Base-by-base conservation (phyloP, 108 stramenopile genomes). In the Cylindrotheca fusiformis region DNA sequence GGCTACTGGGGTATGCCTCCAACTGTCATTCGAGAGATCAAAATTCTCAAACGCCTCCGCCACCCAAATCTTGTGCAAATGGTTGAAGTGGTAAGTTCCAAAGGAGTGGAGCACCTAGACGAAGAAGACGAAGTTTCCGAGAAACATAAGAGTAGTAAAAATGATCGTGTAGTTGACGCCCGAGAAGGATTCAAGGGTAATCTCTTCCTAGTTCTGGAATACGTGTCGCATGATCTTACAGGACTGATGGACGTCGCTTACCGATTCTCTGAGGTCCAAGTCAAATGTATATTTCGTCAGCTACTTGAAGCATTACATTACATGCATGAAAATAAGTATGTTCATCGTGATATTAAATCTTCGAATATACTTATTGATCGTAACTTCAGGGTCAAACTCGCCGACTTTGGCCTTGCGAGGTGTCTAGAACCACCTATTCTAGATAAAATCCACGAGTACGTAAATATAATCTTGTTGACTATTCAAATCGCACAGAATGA, bases 361-460 rank as follows among this genome's bases (percentile, higher is more conserved):
- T 85, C 89, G 30, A 97, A 97, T 81, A 80, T 97, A 54, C 78
- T 97, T 54, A 84, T 96, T 47, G 92, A 91, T 48, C 74, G 74
- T 23, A 59, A 76, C 28, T 88, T 77, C 72, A 72, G 83, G 52
- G 60, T 95, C 41, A 96, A 96, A 65, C 73, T 97, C 32, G 94
- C 93, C 28, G 93, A 95, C 71, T 95, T 94, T 79, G 96, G 94
- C 12, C 69, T 95, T 25, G 92, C 92, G 41, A 72, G 85, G 23
- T 69, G 68, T 55, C 74, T 84, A 57, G 82, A 82, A 45, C 82
- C 82, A 48, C 77, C 82, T 30, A 68, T 82, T 50, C 48, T 82
- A 65, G 76, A 78, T 65, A 79, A 70, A 41, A 54, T 78, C 32
- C 68, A 79, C 36, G 74, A 81, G 74, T 71, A 79, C 70, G 74